Percentiles rank a stretch among this genome's conserved stretches.
phyloP scores from a whole-genome alignment of 1,284 basidiomycete genomes.

The Rhodotorula sp. region DNA sequence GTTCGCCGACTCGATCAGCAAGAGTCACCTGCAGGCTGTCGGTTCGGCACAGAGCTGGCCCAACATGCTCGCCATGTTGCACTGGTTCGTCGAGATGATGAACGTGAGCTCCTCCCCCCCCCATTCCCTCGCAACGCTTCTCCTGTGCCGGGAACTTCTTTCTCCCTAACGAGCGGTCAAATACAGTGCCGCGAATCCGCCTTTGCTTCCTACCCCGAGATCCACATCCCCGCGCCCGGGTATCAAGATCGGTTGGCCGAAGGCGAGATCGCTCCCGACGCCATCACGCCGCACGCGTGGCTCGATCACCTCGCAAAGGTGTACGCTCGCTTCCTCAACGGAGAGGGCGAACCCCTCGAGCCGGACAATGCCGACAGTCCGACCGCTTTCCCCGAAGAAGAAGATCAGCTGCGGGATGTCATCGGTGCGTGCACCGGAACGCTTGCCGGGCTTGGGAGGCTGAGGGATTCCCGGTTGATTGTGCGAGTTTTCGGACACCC shows the following conservation, averaged over 20 bases:
- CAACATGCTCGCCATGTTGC: constrained; percentile 46
- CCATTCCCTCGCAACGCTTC: not conserved
- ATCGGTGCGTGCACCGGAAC: constrained; percentile 16
- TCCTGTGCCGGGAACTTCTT: not conserved
- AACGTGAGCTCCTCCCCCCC: constrained; percentile 28
- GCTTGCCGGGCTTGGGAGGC: too few species aligned
- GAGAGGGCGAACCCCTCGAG: constrained; percentile 31
- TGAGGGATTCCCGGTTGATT: not conserved
- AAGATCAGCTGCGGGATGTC: constrained; percentile 14
- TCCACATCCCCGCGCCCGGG: constrained; percentile 37
- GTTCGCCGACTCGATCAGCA: constrained; percentile 43
- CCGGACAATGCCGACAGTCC: not conserved
- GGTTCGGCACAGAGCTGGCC: constrained; percentile 46
- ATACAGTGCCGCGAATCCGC: constrained; percentile 30
- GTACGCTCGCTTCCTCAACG: constrained; percentile 40
- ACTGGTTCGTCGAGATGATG: constrained; percentile 46
- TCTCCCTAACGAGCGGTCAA: too few species aligned
- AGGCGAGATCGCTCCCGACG: constrained; percentile 14
- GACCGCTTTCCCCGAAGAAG: constrained; percentile 8
- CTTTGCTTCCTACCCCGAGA: constrained; percentile 32
- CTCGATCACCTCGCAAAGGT: constrained; percentile 32
- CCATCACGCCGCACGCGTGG: constrained; percentile 39
- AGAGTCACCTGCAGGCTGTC: constrained; percentile 45
- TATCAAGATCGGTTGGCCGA: not conserved
- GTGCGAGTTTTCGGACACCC: too few species aligned